Base-by-base conservation (phyloP, 2,329 filamentous ascomycete genomes). In the Venturia asperata region DNA sequence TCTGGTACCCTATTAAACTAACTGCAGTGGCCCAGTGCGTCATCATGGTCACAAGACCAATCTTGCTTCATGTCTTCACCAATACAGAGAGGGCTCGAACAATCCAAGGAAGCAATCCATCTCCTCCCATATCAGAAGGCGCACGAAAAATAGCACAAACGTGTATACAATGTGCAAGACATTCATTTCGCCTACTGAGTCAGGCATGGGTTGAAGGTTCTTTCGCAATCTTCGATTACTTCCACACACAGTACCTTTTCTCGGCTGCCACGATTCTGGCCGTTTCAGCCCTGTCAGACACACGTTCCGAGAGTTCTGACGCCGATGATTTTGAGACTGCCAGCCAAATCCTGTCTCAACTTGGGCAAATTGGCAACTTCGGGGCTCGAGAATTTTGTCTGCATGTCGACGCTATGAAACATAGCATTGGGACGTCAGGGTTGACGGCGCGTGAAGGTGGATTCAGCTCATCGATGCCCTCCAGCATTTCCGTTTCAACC, bases 381-480 rank as follows among this genome's bases (percentile, higher is more conserved):
- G 74, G 74, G 0, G 79, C 79, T 0, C 72, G 71, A 7, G 78
- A 80, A 65, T 79, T 78, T 34, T 77, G 72, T 27, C 70, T 73
- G n/a, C 77, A 80, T 49, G 68, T 79, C 6, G 76, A 79, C 15
- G 61, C 61, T 27, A 63, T 63, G 19, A 42, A 63, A n/a, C 37
- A 61, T n/a, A 61, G 83, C 87, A 63, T 88, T 78, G 70, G 88
- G 86, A 71, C 87, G n/a, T 55, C 49, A 15, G 49, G 7, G 24
- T 34, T 30, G 49, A 19, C 49, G 15, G 49, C 49, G 27, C 49
- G 27, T 55, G 49, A 55, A 5, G 30, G 24, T 7, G 24, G 15
- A 34, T 15, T 30, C 49, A 34, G n/a, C n/a, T 1, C 49, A 34
- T 10, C 49, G 5, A 30, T 24, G 15, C 13, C 24, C 10, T 34